A percentile compares a stretch with the other conserved stretches of the same genome.
Evolutionary conservation across 257 asterid species (phyloP).

Genomic region (Solanum paucissectum): DNA sequence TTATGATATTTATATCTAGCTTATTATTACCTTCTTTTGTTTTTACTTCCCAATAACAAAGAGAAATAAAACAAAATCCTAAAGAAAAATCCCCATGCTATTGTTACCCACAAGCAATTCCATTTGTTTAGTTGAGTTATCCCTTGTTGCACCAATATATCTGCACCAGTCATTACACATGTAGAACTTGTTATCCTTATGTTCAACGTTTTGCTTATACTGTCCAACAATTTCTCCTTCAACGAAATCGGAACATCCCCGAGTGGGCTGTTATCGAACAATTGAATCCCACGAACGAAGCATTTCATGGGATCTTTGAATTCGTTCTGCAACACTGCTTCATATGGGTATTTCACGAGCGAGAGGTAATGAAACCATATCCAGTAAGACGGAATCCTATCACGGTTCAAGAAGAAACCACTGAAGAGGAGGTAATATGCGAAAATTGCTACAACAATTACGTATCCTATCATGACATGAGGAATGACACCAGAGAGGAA

Average conservation of each 20-base stretch:
- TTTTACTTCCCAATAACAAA: constrained; percentile 20
- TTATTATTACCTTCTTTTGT: constrained; percentile 17
- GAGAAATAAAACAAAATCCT: constrained; percentile 24
- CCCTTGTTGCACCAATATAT: constrained; percentile 23
- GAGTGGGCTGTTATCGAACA: constrained; percentile 22
- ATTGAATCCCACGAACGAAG: constrained; percentile 28
- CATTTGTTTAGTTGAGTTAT: constrained; percentile 17
- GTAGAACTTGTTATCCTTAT: constrained; percentile 16
- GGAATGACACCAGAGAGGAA: constrained; percentile 30
- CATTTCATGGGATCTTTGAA: constrained; percentile 17
- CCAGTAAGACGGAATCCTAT: constrained; percentile 31
- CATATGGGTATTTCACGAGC: constrained; percentile 26
- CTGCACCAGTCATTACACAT: constrained; percentile 22
- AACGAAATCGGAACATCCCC: neutral
- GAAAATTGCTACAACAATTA: constrained; percentile 18
- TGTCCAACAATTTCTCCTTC: constrained; percentile 14
- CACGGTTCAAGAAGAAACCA: constrained; percentile 21
- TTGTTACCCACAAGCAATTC: constrained; percentile 25
- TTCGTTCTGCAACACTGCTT: constrained; percentile 27
- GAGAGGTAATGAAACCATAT: constrained; percentile 38
- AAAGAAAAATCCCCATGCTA: constrained; percentile 32
- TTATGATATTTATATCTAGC: neutral
- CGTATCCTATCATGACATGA: constrained; percentile 18
- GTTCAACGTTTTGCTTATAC: constrained; percentile 15
- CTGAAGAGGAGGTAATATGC: constrained; percentile 27